Base-by-base conservation (phyloP, 1,284 basidiomycete genomes). In the Leucocoprinus gongylophorus region DNA sequence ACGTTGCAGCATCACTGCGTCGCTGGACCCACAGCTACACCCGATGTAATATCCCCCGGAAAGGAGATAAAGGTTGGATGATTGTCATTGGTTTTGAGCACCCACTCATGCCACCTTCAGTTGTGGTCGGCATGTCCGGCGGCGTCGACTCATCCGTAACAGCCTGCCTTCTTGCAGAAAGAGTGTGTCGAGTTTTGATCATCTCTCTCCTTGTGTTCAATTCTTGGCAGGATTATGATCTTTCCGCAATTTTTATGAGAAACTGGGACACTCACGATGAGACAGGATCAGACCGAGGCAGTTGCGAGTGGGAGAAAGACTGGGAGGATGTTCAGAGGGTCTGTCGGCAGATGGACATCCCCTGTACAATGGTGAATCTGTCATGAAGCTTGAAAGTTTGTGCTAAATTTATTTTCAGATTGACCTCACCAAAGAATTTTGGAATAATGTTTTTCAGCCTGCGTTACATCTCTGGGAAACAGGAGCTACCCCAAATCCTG, bases 121-220 rank as follows among this genome's bases (percentile, higher is more conserved):
- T 97, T 43, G 80, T 91, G 0, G 80, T 97, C 2, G 93, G 90
- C 28, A 93, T 97, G 88, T 97, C 92, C 0, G 95, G 95, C 33
- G 95, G 95, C 0, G 95, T 98, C 3, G 95, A 98, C 67, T 97
- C 94, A 1, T 92, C 89, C 2, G 89, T 94, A 5, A 76, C 87
- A 1, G 88, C 92, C 7, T 75, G 76, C 49, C 67, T 95, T 18
- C 70, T 95, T n/a, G 72, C 83, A 15, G 76, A 85, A 44, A 66
- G 85, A 64, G 88, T 87, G 17, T 38, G 58, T 54, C 65, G 2
- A 48, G 2, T 30, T 12, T 26, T 7, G 51, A 55, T 13, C 9
- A 13, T 45, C n/a, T n/a, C 9, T 5, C 21, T 47, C 3, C n/a
- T n/a, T 17, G 15, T 26, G 33, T 41, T 29, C 48, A 38, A 39